Evolutionary conservation across 2,329 filamentous ascomycete species (phyloP).

Genomic region (Aspergillus proliferans): DNA sequence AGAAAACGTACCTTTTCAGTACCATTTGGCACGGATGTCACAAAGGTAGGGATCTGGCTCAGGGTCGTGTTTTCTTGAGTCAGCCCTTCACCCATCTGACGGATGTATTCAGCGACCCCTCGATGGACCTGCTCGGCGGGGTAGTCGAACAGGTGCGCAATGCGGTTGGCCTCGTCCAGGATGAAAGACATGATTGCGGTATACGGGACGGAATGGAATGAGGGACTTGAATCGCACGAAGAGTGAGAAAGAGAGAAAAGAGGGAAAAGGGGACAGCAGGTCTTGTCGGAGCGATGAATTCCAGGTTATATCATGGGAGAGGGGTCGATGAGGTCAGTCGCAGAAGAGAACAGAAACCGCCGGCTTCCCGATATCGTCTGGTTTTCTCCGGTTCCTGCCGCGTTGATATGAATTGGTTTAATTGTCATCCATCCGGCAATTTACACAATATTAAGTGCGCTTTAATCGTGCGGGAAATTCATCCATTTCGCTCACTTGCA

Average conservation of each 20-base stretch:
- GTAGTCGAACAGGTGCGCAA: constrained; percentile 83
- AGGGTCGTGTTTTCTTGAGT: constrained; percentile 70
- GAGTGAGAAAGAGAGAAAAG: constrained; percentile 1
- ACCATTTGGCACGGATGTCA: constrained; percentile 91
- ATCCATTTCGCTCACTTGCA: no score
- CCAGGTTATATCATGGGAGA: constrained; percentile 8
- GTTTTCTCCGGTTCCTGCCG: no score
- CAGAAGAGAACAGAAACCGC: not conserved
- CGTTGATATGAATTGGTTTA: no score
- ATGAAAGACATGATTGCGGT: constrained; percentile 31
- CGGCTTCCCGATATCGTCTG: not conserved
- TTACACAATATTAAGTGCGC: no score
- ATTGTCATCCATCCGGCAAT: no score
- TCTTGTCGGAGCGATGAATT: not conserved
- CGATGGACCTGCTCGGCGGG: constrained; percentile 68
- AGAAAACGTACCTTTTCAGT: constrained; percentile 72
- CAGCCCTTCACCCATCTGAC: constrained; percentile 82
- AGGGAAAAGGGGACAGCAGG: not conserved
- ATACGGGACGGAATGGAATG: not conserved
- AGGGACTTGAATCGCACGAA: not conserved
- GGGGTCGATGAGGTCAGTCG: constrained; percentile 29
- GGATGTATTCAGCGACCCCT: constrained; percentile 77
- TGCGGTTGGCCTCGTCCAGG: constrained; percentile 66
- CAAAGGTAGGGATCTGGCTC: constrained; percentile 95
- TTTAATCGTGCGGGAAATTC: no score